Percentiles rank a stretch among this genome's conserved stretches.
Conservation (phyloP, 768 basidiomycete genomes). For the Kondoa subrosea region DNA sequence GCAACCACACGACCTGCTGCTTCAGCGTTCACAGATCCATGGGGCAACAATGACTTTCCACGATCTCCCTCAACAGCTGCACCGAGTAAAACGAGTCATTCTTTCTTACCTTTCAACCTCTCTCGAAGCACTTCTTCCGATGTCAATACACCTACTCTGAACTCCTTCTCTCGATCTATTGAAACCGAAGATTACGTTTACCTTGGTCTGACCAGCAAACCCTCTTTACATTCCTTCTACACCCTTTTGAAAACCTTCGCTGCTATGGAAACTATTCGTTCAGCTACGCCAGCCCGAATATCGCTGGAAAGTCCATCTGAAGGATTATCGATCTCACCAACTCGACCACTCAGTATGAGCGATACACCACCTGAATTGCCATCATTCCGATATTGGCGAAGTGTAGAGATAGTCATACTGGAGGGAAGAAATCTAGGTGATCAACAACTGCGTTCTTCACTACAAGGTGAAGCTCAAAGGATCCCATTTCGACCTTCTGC, state of each 20-base stretch:
- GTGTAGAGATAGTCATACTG: conserved; percentile 53
- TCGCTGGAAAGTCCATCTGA: conserved; percentile 31
- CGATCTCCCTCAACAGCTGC: conserved; percentile 13
- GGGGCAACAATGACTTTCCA: no score
- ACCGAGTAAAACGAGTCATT: conserved; percentile 12
- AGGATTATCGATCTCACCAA: not conserved
- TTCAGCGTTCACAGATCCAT: conserved; percentile 11
- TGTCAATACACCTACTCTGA: conserved; percentile 33
- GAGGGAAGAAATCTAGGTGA: conserved; percentile 59
- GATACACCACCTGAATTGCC: conserved; percentile 30
- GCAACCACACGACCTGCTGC: conserved; percentile 34
- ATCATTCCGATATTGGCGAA: conserved; percentile 53
- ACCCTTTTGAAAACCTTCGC: not conserved
- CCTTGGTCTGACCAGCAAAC: not conserved
- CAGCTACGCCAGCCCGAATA: not conserved
- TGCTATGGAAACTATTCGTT: not conserved
- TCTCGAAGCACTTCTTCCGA: conserved; percentile 22
- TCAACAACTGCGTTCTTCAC: conserved; percentile 26
- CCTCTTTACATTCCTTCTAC: not conserved
- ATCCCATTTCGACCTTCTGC: conserved; percentile 6
- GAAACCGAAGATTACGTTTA: not conserved
- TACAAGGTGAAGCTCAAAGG: conserved; percentile 30
- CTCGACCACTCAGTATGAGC: conserved; percentile 36
- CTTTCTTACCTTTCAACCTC: conserved; percentile 10
- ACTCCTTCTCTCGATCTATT: not conserved